Evolutionary conservation across 2,329 filamentous ascomycete species (phyloP), one percentile per base, ranked within the genome.

Genomic region (Hypoxylon sp.): DNA sequence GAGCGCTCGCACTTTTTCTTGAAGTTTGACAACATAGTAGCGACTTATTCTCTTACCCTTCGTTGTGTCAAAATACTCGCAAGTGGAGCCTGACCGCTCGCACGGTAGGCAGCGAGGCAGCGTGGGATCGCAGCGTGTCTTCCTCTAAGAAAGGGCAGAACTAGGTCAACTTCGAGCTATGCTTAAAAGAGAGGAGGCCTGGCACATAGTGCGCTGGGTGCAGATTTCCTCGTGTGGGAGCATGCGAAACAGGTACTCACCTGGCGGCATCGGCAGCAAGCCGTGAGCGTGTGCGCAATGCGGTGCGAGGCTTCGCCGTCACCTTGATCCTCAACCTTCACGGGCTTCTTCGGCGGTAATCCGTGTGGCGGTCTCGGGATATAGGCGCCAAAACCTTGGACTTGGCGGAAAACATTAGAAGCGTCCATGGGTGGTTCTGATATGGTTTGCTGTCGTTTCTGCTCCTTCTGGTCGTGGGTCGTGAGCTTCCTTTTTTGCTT

Each of bases 111-210:
- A 99, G 75, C 92, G 91, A 40, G 96, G 96, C 20, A 99, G 87
- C 12, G 92, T 92, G 3, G 96, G 92, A 80, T 98, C 96, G 82
- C 96, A 99, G 83, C 93, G 87, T 36, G 95, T 98, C 84, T 99
- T 99, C 74, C 95, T 90, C 94, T 97, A 75, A 62, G 61, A 30
- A 50, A 30, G n/a, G n/a, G n/a, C n/a, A 36, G n/a, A 48, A 50
- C 32, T 11, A 30, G 44, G 60, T 65, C 50, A 65, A 61, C 42
- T 48, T 26, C 22, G 22, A 22, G 16, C 12, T 28, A 30, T 36
- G 16, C 38, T 69, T 60, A 67, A 66, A 49, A 16, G 45, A 40
- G 52, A 61, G 36, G 20, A 24, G 52, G 32, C 1, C n/a, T 20
- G 4, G n/a, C 6, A 45, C 18, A 53, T 18, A 16, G 38, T 57